Conservation (phyloP, 495 filamentous ascomycete genomes). For the Penicillium coffeae region DNA sequence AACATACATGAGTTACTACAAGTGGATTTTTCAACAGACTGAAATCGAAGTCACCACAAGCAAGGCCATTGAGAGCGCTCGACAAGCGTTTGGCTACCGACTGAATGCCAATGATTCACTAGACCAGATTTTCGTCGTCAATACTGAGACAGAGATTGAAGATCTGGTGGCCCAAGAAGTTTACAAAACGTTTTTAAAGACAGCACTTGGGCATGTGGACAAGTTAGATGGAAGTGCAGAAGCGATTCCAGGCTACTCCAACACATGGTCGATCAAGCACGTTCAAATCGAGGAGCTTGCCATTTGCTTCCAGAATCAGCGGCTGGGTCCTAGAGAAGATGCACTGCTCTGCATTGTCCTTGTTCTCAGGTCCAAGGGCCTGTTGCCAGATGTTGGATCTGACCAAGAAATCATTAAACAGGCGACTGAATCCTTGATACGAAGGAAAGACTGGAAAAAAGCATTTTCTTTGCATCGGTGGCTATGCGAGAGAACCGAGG, state of each 20-base stretch:
- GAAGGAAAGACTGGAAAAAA: conserved; percentile 16
- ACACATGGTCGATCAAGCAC: conserved; percentile 14
- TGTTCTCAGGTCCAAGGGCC: conserved; percentile 9
- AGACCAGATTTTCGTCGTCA: conserved; percentile 23
- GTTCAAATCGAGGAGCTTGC: conserved; percentile 24
- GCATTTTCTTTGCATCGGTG: conserved; percentile 23
- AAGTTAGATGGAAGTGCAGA: conserved; percentile 18
- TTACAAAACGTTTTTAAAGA: conserved; percentile 29
- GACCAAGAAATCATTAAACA: conserved; percentile 13
- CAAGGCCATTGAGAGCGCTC: conserved; percentile 13
- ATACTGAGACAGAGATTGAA: conserved; percentile 21
- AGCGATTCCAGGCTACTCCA: conserved; percentile 14
- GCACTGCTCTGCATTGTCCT: conserved; percentile 36
- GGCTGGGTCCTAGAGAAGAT: conserved; percentile 33
- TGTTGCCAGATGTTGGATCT: conserved; percentile 26
- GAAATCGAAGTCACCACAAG: conserved; percentile 24
- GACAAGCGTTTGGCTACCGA: conserved; percentile 22
- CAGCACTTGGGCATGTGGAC: conserved; percentile 6
- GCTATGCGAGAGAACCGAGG: conserved; percentile 28
- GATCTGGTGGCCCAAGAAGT: conserved; percentile 38
- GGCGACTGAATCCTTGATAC: conserved; percentile 11
- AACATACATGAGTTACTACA: conserved; percentile 33
- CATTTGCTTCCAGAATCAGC: conserved; percentile 17
- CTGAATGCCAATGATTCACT: conserved; percentile 1
- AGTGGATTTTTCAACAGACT: conserved; percentile 35